A percentile compares a stretch with the other conserved stretches of the same genome.
These are phyloP conservation scores for Pythium apleroticum DNA, from an alignment of 352 stramenopile genomes.

Conservation along the genomic window DNA sequence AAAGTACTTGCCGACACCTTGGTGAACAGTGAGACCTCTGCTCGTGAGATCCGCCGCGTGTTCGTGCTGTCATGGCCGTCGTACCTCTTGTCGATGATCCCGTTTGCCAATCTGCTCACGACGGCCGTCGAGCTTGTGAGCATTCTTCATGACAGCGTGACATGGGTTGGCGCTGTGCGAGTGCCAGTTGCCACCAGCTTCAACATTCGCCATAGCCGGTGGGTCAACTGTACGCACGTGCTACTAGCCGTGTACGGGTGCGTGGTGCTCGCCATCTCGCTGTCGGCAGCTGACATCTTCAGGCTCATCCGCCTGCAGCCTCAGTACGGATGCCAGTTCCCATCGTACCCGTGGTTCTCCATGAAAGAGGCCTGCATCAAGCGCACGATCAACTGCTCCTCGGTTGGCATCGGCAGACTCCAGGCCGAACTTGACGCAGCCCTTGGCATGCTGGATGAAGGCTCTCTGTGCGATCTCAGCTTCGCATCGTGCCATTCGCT, in stretches of 20 bases:
- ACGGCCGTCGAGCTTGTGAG: conserved; percentile 19
- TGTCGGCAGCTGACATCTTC: conserved; percentile 5
- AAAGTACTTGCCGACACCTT: not conserved
- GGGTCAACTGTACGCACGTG: not conserved
- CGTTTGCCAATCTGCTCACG: conserved; percentile 19
- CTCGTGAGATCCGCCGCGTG: conserved; percentile 25
- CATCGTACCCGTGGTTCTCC: conserved; percentile 20
- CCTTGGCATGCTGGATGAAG: conserved; percentile 11
- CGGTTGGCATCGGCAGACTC: not conserved
- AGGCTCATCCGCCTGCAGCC: not conserved
- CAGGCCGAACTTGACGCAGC: not conserved
- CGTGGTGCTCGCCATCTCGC: not conserved
- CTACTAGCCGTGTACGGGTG: conserved; percentile 12
- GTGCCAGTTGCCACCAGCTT: not conserved
- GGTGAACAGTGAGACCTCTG: conserved; percentile 7
- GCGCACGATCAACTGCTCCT: conserved; percentile 14
- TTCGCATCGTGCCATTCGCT: conserved; percentile 2
- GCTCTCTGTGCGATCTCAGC: conserved; percentile 6
- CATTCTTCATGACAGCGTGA: not conserved
- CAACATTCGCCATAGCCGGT: not conserved
- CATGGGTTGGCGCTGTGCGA: not conserved
- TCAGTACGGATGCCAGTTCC: not conserved
- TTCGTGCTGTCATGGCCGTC: conserved; percentile 23
- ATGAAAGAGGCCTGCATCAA: conserved; percentile 20
- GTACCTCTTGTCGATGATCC: conserved; percentile 23